phyloP scores from a whole-genome alignment of 805 yeast genomes.

The Metschnikowia vanudenii region DNA sequence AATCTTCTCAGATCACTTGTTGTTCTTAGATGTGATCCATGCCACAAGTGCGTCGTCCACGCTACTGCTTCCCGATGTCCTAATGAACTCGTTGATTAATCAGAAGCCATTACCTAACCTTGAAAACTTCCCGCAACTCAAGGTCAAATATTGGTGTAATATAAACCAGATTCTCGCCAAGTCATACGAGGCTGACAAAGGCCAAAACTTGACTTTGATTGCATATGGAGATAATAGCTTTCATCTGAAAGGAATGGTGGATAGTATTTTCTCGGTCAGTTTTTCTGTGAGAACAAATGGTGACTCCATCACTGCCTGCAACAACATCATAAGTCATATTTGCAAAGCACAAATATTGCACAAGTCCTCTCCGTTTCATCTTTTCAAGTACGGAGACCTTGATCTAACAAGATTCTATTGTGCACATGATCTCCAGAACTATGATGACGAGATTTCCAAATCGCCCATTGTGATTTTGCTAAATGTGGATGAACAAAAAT shows the following conservation, averaged over 20 bases:
- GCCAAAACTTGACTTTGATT: slow-evolving; percentile 28
- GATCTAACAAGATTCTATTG: slow-evolving; percentile 52
- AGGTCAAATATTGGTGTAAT: slow-evolving; percentile 65
- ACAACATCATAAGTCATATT: slow-evolving; percentile 52
- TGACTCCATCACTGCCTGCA: slow-evolving; percentile 17
- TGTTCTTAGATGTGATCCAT: slow-evolving; percentile 59
- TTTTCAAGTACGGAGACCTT: slow-evolving; percentile 52
- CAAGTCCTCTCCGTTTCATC: slow-evolving; percentile 82
- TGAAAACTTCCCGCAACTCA: slow-evolving; percentile 57
- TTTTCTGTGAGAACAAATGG: slow-evolving; percentile 25
- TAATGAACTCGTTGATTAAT: slow-evolving; percentile 88
- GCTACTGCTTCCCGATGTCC: slow-evolving; percentile 70
- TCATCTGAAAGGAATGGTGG: slow-evolving; percentile 19
- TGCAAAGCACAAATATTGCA: slow-evolving; percentile 70
- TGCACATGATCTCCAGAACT: slow-evolving; percentile 62
- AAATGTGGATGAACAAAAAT: slow-evolving; percentile 48
- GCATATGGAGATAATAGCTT: slow-evolving; percentile 29
- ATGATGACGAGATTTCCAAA: slow-evolving; percentile 52
- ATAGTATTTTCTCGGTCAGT: slow-evolving; percentile 23
- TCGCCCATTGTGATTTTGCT: slow-evolving; percentile 67
- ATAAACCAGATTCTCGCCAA: slow-evolving; percentile 56
- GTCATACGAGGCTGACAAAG: slow-evolving; percentile 33
- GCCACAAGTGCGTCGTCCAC: slow-evolving; percentile 32
- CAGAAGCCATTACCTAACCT: slow-evolving; percentile 66
- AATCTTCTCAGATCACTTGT: slow-evolving; percentile 75